Conservation (phyloP, 1,139 yeast species). For the Sugiyamaella novakii region DNA sequence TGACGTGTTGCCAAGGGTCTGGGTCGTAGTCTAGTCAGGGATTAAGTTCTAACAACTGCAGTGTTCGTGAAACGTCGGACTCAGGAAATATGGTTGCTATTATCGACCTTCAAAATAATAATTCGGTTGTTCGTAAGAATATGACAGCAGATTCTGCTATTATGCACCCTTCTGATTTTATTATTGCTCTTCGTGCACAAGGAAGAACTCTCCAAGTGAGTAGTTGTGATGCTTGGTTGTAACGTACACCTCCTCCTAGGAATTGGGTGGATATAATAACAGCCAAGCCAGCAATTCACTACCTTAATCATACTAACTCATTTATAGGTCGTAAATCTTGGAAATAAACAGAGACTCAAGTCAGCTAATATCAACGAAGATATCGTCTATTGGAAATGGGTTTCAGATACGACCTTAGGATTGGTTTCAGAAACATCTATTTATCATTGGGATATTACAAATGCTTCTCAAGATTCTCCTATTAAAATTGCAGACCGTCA, state of each 20-base stretch:
- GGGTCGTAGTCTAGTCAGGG: neutral
- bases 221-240: too few relatives aligned
- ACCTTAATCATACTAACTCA: conserved; percentile 1
- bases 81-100: conserved; percentile 86
- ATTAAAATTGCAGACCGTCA: conserved; percentile 80
- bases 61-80: conserved; percentile 78
- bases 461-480: conserved; percentile 81
- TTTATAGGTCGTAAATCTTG: conserved; percentile 78
- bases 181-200: conserved; percentile 91
- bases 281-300: neutral
- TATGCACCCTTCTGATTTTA: conserved; percentile 87
- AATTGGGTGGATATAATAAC: too few relatives aligned
- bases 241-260: too few relatives aligned
- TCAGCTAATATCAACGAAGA: conserved; percentile 86
- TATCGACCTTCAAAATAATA: conserved; percentile 76
- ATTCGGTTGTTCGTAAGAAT: conserved; percentile 76
- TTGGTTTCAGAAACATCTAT: conserved; percentile 77
- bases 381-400: conserved; percentile 96
- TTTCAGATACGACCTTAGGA: conserved; percentile 71
- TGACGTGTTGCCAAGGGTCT: neutral
- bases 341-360: conserved; percentile 83
- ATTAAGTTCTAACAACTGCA: conserved; percentile 34
- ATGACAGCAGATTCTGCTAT: conserved; percentile 98
- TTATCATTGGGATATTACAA: conserved; percentile 82
- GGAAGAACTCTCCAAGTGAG: conserved; percentile 82